Evolutionary conservation across 2,329 filamentous ascomycete genomes (phyloP), one percentile per base, ranked within the genome.

Genomic region (Aspergillus novofumigatus): DNA sequence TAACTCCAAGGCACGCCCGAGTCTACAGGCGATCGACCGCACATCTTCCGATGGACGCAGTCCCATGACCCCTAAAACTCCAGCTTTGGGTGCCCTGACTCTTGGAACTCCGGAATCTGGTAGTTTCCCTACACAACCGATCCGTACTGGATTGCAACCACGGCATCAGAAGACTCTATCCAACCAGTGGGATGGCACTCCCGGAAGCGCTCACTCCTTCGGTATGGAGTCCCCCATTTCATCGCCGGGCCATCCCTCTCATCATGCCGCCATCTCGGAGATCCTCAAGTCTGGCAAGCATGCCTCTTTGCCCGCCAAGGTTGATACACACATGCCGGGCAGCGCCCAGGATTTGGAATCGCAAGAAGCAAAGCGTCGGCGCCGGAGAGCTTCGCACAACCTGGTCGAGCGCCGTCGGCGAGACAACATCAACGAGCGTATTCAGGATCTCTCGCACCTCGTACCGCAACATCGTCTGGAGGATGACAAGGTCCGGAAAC

Each of bases 401-500:
- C 82, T 96, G 42, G 94, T 99, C 10, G 94, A 99, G 78, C 91
- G 94, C 56, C 88, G 94, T 52, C 88, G 94, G 60, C 86, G 94
- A 60, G 94, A 97, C 78, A 97, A 97, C 72, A 99, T 99, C 80
- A 99, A 99, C 66, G 94, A 99, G 76, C 87, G 94, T 47, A 99
- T 99, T 61, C 93, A 97, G 69, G 94, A 99, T 70, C 83, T 99
- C 7, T 96, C 93, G 69, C 91, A 92, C 67, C 84, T 99, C 20
- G 93, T 99, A 2, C 94, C 94, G 25, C 83, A 88, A 59, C 94
- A 99, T 74, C 87, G 94, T 59, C 82, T 99, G 2, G 94, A 99
- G 68, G 94, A 97, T 70, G 94, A 99, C 76, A 97, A 96, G 78
- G 90, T 97, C 50, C 88, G 92, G 65, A 97, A 97, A 77, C 88